A percentile compares a stretch with the other conserved stretches of the same genome.
phyloP scores from a whole-genome alignment of 1,284 basidiomycete genomes.

The Pholiota adiposa region DNA sequence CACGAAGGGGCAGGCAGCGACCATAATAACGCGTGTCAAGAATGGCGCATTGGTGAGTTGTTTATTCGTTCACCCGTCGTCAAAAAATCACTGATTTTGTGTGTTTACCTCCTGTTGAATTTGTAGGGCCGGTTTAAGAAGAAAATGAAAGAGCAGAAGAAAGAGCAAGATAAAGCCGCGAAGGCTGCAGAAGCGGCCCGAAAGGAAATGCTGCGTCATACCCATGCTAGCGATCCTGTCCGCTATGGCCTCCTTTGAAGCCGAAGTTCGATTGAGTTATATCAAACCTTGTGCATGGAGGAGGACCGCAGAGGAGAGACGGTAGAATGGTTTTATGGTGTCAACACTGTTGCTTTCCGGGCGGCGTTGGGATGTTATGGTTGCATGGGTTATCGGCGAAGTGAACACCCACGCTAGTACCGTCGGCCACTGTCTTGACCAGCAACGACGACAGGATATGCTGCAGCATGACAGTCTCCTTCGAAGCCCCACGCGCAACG shows the following conservation, averaged over 20 bases:
- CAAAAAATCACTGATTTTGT: background rate
- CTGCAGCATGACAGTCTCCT: constrained; percentile 60
- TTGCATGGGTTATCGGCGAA: too few species aligned
- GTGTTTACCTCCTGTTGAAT: constrained; percentile 4
- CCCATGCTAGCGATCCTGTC: constrained; percentile 53
- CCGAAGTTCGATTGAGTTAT: background rate
- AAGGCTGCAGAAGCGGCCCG: constrained; percentile 36
- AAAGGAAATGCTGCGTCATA: constrained; percentile 48
- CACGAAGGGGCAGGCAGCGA: constrained; percentile 80
- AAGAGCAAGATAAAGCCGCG: constrained; percentile 39
- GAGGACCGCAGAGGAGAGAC: constrained; percentile 65
- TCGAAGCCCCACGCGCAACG: constrained; percentile 51
- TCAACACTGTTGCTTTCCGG: constrained; percentile 68
- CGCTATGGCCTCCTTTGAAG: constrained; percentile 48
- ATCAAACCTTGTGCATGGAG: constrained; percentile 25
- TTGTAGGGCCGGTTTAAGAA: constrained; percentile 52
- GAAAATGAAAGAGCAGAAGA: constrained; percentile 53
- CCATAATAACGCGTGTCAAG: constrained; percentile 76
- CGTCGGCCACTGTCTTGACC: too few species aligned
- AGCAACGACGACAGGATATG: constrained; percentile 78
- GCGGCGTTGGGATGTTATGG: too few species aligned
- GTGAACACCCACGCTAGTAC: too few species aligned
- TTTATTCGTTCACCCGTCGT: constrained; percentile 5
- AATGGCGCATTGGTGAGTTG: constrained; percentile 70
- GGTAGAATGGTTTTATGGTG: constrained; percentile 62